Base-by-base conservation (phyloP, 2,329 filamentous ascomycete genomes). In the Penicillium aurantiogriseum region DNA sequence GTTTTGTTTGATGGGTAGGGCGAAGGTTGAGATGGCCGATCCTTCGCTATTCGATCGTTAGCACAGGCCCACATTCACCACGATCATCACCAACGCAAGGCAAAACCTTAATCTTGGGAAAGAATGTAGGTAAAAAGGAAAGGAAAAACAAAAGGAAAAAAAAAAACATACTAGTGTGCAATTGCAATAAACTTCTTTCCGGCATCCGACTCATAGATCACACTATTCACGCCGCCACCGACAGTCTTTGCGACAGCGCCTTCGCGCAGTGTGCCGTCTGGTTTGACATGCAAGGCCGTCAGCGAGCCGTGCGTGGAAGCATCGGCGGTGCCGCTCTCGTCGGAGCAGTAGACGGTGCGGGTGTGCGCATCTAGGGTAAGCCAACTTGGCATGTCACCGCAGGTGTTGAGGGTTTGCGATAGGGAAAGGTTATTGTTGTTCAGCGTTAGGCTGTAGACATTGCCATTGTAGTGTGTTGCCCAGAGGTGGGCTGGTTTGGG, bases 331-430 rank as follows among this genome's bases (percentile, higher is more conserved):
- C 71, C 72, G 5, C 60, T 58, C 54, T 76, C 74, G 35, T 75
- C 71, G 4, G 70, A 65, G 62, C 74, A 76, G 63, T 73, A 76
- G 6, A 76, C 57, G 1, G 61, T 68, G 5, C 63, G 58, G 8
- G 63, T 54, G 1, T 51, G 46, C 2, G 64, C 10, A 52, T 75
- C 72, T 21, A 70, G 64, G 4, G 69, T 74, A 4, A 76, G 52
- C 72, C 74, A 76, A 60, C 72, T 75, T 4, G 74, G 73, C 63
- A 72, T 72, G 7, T 50, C 55, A 9, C 71, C 73, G 57, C 73
- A 75, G 15, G 71, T 67, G 21, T 71, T 59, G n/a, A 65, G 53
- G 5, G 66, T 59, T 17, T 67, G 59, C 6, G 67, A 53, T 11
- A 70, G 45, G 1, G 63, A 54, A 8, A 74, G 67, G 6, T 59